These are phyloP conservation scores for Ceratocystis destructans DNA, from an alignment of 2,329 filamentous ascomycete species.

Conservation along the genomic window DNA sequence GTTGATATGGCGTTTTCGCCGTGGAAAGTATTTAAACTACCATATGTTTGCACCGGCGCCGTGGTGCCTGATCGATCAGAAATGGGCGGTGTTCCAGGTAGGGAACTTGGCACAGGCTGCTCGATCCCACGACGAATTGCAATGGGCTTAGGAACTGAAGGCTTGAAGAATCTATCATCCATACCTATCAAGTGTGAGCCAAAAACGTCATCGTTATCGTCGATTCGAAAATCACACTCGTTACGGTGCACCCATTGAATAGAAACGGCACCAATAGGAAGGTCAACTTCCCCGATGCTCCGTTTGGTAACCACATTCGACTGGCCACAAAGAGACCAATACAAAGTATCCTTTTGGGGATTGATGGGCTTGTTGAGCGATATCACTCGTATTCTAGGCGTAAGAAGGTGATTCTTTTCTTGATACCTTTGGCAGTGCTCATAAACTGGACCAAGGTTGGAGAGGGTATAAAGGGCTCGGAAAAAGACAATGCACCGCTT, in stretches of 20 bases:
- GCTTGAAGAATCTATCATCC: conserved; percentile 75
- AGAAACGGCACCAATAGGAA: conserved; percentile 71
- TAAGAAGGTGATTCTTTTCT: conserved; percentile 33
- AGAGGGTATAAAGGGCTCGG: conserved; percentile 56
- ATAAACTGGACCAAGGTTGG: conserved; percentile 42
- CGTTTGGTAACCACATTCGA: conserved; percentile 58
- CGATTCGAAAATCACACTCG: conserved; percentile 80
- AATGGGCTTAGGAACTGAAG: conserved; percentile 51
- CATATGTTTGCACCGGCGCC: conserved; percentile 53
- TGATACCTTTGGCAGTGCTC: conserved; percentile 51
- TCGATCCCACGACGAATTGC: conserved; percentile 19
- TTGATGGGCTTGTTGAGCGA: conserved; percentile 26
- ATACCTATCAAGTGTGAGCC: conserved; percentile 89
- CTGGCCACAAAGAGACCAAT: conserved; percentile 53
- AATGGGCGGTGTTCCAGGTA: neutral
- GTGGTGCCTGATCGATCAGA: neutral
- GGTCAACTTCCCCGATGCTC: conserved; percentile 70
- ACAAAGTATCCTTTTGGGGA: conserved; percentile 46
- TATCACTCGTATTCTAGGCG: conserved; percentile 66
- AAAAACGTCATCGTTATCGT: conserved; percentile 77
- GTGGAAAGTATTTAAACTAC: conserved; percentile 80
- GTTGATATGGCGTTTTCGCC: conserved; percentile 64
- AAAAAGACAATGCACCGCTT: conserved; percentile 96
- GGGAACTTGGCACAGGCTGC: conserved; percentile 5
- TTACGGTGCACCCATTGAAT: conserved; percentile 73